These are phyloP conservation scores for Berkeleyomyces rouxiae DNA, from an alignment of 2,329 filamentous ascomycete genomes.

Conservation along the genomic window DNA sequence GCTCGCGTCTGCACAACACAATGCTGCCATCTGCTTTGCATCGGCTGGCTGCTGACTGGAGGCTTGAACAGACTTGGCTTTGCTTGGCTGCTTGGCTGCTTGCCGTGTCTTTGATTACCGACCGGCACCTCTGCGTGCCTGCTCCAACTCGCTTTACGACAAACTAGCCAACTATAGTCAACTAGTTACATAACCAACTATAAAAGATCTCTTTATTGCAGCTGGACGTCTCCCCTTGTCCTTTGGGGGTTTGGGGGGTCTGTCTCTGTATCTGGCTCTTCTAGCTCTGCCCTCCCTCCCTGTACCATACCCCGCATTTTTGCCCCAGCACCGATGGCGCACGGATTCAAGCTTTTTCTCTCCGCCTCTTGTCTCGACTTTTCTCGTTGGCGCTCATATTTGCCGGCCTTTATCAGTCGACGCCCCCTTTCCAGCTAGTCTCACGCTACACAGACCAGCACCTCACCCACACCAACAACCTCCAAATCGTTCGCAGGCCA, in stretches of 20 bases:
- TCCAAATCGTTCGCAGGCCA: neutral
- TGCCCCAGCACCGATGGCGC: neutral
- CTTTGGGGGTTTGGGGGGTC: neutral
- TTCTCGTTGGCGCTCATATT: neutral
- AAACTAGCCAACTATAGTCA: neutral
- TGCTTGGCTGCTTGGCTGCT: neutral
- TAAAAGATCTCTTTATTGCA: too few relatives aligned
- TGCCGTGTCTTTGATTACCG: neutral
- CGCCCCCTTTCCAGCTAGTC: neutral
- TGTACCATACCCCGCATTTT: neutral
- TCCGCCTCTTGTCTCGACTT: neutral
- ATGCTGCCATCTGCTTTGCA: neutral
- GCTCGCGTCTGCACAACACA: neutral
- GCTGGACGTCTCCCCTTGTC: neutral
- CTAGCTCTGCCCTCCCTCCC: neutral
- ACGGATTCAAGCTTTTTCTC: constrained; percentile 1
- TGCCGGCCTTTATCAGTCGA: neutral
- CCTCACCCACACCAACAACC: neutral
- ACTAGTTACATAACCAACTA: neutral
- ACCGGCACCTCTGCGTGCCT: neutral
- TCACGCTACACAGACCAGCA: neutral
- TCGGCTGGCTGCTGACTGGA: neutral
- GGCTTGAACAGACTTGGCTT: neutral
- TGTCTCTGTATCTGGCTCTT: neutral
- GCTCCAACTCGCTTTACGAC: neutral